Base-by-base conservation (phyloP, 495 filamentous ascomycete species). In the Glonium stellatum region DNA sequence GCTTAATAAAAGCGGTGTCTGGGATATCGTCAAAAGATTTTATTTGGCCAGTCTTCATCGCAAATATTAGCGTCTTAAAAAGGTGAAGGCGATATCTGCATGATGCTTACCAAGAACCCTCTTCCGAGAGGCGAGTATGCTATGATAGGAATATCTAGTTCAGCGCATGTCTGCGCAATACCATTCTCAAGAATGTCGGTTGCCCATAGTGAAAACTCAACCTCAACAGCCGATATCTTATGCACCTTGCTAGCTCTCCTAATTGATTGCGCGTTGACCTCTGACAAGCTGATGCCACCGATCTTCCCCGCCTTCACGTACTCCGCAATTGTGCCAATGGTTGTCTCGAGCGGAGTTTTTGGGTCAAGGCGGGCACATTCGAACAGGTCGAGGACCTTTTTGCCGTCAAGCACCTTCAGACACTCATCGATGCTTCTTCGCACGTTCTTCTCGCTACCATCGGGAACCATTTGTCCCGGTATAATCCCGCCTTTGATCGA, bases 301-400 rank as follows among this genome's bases (percentile, higher is more conserved):
- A 96, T 76, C 73, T 90, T 87, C 36, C 90, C 90, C 36, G 80
- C 83, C 63, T 90, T 80, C 21, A 93, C 79, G 64, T 83, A 82
- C 67, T 87, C 73, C 23, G 70, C 74, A 9, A 81, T 72, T 21
- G 77, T 68, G 5, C 70, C 69, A 41, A 87, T 74, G 8, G 80
- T 83, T 36, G 79, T 73, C 67, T 87, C 82, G 42, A 87, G 72
- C 1, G 82, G 80, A 46, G 75, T 77, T 0, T 82, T 81, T 5
- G 77, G 78, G 64, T 95, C 90, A 22, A 89, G 79, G 2, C 91
- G 77, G 15, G 87, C 89, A 61, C 75, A 84, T 72, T 92, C 85
- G 62, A 91, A 96, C 55, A 92, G 81, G 71, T 96, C 90, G 57
- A 96, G 73, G 61, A 78, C 84, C 78, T 93, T 93, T 61, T 84